Base-by-base conservation (phyloP, 2,329 filamentous ascomycete genomes). In the Phialemonium atrogriseum region DNA sequence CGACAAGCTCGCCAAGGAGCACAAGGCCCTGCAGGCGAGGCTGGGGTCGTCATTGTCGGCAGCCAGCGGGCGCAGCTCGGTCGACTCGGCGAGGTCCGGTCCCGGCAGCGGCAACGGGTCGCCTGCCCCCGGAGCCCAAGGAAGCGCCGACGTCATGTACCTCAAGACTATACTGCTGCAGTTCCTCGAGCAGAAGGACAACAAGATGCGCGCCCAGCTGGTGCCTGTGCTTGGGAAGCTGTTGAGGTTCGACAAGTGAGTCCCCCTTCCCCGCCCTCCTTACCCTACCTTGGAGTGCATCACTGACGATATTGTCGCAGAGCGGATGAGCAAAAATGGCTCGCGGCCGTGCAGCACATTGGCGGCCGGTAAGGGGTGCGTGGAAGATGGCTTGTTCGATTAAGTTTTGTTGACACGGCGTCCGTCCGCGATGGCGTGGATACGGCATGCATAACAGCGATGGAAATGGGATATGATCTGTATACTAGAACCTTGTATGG, bases 241-340 rank as follows among this genome's bases (percentile, higher is more conserved):
- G 50, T 59, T 91, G 49, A 74, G 77, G 41, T 86, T 89, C 59
- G 80, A 86, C 58, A 76, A 77, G 77, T 83, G 60, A 60, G 79
- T 67, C 13, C 10, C 7, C 25, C 21, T 20, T 14, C 7, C 14
- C 10, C 12, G 19, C 26, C 24, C 19, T 8, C 29, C 15, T 19
- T 12, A 23, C 39, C 16, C 27, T 22, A 21, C 5, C 27, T 25
- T 21, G 12, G 24, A 10, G 14, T 32, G 20, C 14, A 10, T 10
- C 34, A 39, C 50, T 44, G 32, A 45, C 40, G 28, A 32, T 26
- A 15, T 8, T 31, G 5, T 14, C 14, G 7, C 29, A 71, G 68
- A 39, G 46, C 56, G 18, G 87, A 94, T 45, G 83, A 91, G 59
- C 80, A 91, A 58, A 89, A 85, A 58, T 94, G 86, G 85, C 75